Percentiles rank a stretch among this genome's conserved stretches.
These are phyloP conservation scores for Backusella psychrophila DNA, from an alignment of 192 early-diverging fungal genomes.

Conservation along the genomic window DNA sequence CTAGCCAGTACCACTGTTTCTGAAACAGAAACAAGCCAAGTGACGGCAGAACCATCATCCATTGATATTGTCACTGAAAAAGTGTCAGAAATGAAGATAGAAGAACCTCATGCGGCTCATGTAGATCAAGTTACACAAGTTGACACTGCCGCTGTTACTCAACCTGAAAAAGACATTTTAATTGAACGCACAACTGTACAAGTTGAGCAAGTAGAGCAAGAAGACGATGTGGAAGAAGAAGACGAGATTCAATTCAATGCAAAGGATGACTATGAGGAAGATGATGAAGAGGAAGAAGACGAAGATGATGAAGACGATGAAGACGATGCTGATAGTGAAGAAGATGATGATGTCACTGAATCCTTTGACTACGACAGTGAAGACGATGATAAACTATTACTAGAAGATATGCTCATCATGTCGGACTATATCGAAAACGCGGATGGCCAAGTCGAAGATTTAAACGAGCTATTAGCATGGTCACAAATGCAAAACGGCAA, in stretches of 20 bases:
- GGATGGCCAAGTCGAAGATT: background rate
- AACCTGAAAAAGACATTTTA: background rate
- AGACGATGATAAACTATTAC: conserved; percentile 12
- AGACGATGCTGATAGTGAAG: background rate
- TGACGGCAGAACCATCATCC: background rate
- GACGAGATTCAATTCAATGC: background rate
- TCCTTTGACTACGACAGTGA: background rate
- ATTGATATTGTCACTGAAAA: background rate
- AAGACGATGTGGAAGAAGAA: background rate
- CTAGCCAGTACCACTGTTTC: background rate
- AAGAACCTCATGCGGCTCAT: background rate
- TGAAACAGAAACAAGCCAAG: background rate
- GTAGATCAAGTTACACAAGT: background rate
- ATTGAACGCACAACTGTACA: background rate
- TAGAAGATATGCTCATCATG: conserved; percentile 21
- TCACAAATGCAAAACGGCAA: conserved; percentile 5
- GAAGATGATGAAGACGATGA: background rate
- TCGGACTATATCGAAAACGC: conserved; percentile 33
- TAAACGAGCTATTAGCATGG: conserved; percentile 14
- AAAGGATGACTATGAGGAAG: conserved; percentile 12
- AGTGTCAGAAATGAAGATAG: background rate
- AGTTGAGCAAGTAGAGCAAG: background rate
- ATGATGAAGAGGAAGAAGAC: too few species aligned
- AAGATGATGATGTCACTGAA: background rate
- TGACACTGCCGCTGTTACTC: background rate